Base-by-base conservation (phyloP, 129 eudicot species). In the Helichrysum umbraculigerum region DNA sequence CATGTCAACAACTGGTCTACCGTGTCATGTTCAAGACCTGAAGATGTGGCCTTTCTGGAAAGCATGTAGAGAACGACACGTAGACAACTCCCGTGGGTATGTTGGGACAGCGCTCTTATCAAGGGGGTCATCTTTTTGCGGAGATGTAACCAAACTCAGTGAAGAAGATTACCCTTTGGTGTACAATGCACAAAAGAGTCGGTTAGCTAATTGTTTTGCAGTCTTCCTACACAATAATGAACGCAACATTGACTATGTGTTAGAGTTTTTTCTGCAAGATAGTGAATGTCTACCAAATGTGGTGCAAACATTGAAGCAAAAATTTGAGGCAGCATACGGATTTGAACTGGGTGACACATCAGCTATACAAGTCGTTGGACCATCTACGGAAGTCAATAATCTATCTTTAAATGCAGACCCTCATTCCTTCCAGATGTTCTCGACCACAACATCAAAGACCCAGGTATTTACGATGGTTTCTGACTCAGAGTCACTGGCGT, bases 121-220 rank as follows among this genome's bases (percentile, higher is more conserved):
- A 15, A 35, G 22, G 3, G 62, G 74, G 50, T 70, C 74, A 28
- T 50, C 28, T 28, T 70, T 70, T 50, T 70, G 74, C 50, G 41
- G 25, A 70, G 74, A 70, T 28, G 60, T 70, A 70, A 44, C 62
- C 15, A 28, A 70, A 70, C 74, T 70, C 61, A 9, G 32, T 19
- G 51, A 71, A n/a, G 76, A 71, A n/a, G 76, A 71, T 33, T 71
- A 71, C 32, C 76, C 66, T 11, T 30, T 71, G 76, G 65, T 71
- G 12, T 28, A 71, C 32, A 8, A 71, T 32, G 76, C 76, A 71
- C 66, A 41, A 7, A 71, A 30, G 76, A 52, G 28, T 4, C 7
- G 47, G 8, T 30, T 71, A 20, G 9, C 50, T 1, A n/a, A 66
- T 29, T 71, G 76, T 33, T 32, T 71, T n/a, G 51, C 76, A 54